Evolutionary conservation across 495 filamentous ascomycete species (phyloP), one percentile per base, ranked within the genome.

Genomic region (Immersiella caudata): DNA sequence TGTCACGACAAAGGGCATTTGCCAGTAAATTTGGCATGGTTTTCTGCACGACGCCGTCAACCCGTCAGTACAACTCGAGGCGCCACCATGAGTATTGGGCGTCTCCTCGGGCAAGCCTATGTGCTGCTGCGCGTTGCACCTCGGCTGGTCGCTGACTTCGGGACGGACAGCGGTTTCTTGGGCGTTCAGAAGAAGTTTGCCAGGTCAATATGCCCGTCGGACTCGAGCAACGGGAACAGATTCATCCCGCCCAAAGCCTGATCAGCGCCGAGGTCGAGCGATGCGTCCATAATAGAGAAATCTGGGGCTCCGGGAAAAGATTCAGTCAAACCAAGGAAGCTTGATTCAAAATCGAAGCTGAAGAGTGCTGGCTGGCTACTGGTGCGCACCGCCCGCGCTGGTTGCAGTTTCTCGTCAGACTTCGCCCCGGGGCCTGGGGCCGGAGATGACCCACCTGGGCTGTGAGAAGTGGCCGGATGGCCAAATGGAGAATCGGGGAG

Each of bases 171-270:
- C 12, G 0, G 26, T 60, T 7, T 35, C 12, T 36, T 20, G 46
- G 8, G 22, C 21, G 27, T 9, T 75, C 69, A 79, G 33, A 81
- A 72, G 46, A 78, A 79, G 65, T 81, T 78, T 4, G 77, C 77
- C 58, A 82, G 71, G 64, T 82, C 80, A 35, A 82, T 81, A 46
- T 81, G 79, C 0, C 80, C 80, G 57, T 79, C 77, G 2, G 74
- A 73, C 51, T 82, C 80, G 7, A 82, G 71, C 59, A 82, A 35
- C n/a, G 80, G 79, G 35, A 81, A 82, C 2, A 82, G 59, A 49
- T 81, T 81, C 49, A 82, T 68, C 1, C 79, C 77, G 2, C 80
- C 78, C 66, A 81, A 79, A 18, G 74, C 73, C 11, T 79, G 76
- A 25, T 81, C 77, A 12, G 73, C 60, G 9, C 75, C 76, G 27